Conservation (phyloP, 352 stramenopile genomes). For the Phytophthora megakarya region DNA sequence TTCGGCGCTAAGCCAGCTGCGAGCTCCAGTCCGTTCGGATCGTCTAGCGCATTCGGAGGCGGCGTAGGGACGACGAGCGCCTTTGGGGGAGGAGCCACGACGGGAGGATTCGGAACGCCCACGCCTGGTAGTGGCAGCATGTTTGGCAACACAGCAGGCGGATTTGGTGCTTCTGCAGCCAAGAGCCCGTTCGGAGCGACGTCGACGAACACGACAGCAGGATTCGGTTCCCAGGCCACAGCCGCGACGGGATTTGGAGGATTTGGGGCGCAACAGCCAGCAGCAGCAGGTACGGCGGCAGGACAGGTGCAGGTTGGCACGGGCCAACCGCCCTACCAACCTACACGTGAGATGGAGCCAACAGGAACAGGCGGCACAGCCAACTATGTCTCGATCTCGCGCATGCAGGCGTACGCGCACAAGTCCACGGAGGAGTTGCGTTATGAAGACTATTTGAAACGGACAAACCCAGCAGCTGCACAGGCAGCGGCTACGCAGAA, state of each 20-base stretch:
- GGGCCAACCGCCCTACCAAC: constrained; percentile 69
- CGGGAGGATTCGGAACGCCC: constrained; percentile 46
- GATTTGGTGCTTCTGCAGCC: constrained; percentile 44
- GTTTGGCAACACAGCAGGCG: constrained; percentile 44
- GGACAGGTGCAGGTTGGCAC: constrained; percentile 69
- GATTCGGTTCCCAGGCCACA: constrained; percentile 52
- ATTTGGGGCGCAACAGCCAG: constrained; percentile 44
- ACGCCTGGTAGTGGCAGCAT: constrained; percentile 40
- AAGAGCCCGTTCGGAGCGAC: constrained; percentile 59
- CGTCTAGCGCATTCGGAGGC: constrained; percentile 57
- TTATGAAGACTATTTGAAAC: constrained; percentile 83
- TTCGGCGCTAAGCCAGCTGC: constrained; percentile 63
- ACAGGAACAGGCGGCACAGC: constrained; percentile 58
- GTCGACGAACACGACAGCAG: constrained; percentile 39
- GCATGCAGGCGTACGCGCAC: constrained; percentile 73
- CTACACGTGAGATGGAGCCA: constrained; percentile 65
- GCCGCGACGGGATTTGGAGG: constrained; percentile 40
- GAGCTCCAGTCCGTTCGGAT: constrained; percentile 70
- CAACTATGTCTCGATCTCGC: constrained; percentile 72
- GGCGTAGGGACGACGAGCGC: constrained; percentile 35
- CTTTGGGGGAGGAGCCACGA: constrained; percentile 42
- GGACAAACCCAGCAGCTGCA: constrained; percentile 58
- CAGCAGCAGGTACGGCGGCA: constrained; percentile 10
- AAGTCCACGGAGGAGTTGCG: constrained; percentile 79
- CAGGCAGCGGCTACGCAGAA: constrained; percentile 53